These are phyloP conservation scores for Penicillium sumatraense DNA, from an alignment of 2,329 filamentous ascomycete species.

Conservation along the genomic window DNA sequence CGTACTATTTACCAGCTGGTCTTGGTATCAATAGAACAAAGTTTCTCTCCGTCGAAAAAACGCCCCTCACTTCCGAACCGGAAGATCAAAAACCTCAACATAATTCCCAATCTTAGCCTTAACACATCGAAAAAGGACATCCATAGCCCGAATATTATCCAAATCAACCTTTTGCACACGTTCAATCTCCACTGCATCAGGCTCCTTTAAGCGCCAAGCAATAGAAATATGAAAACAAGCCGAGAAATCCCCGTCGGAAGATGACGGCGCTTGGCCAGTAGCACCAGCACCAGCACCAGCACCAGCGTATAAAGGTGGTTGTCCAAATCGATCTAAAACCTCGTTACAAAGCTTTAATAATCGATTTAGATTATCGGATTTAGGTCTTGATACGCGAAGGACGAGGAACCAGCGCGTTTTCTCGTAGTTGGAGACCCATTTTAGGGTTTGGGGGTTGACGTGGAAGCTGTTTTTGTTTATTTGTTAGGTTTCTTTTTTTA, in stretches of 20 bases:
- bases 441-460: conserved; percentile 52
- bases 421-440: conserved; percentile 71
- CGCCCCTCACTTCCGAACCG: not conserved
- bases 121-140: conserved; percentile 62
- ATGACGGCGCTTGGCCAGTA: not conserved
- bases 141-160: conserved; percentile 45
- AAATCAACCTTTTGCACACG: conserved; percentile 30
- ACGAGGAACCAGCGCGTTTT: conserved; percentile 82
- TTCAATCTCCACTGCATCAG: conserved; percentile 49
- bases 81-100: conserved; percentile 50
- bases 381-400: conserved; percentile 60
- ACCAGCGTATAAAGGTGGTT: conserved; percentile 70
- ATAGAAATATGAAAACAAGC: conserved; percentile 84
- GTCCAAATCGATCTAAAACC: conserved; percentile 62
- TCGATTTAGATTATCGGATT: conserved; percentile 60
- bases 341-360: conserved; percentile 72
- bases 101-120: conserved; percentile 78
- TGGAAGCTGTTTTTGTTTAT: conserved; percentile 46
- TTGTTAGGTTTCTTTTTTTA: no score
- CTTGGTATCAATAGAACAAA: not conserved
- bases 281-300: not conserved
- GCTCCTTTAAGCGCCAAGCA: conserved; percentile 74
- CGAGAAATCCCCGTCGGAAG: conserved; percentile 46
- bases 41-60: not conserved
- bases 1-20: not conserved